phyloP scores from a whole-genome alignment of 495 filamentous ascomycete species.

The Lophiostoma macrostomum region DNA sequence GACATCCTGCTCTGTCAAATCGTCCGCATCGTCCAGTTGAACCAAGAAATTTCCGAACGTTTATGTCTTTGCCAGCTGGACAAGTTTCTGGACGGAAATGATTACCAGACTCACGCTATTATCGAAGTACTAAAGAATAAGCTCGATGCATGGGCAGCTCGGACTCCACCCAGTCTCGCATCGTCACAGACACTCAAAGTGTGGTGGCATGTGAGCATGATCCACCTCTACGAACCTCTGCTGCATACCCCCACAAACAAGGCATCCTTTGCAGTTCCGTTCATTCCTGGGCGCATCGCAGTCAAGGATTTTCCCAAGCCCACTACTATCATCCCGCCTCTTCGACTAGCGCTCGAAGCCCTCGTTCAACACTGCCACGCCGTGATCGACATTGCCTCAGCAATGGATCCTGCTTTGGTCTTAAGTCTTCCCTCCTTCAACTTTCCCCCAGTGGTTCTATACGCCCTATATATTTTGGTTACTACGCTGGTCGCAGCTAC shows the following conservation, averaged over 20 bases:
- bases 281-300: slow-evolving; percentile 2
- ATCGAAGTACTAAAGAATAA: slow-evolving; percentile 3
- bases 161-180: neutral
- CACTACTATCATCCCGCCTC: neutral
- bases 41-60: neutral
- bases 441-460: neutral
- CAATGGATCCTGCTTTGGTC: slow-evolving; percentile 1
- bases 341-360: neutral
- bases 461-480: slow-evolving; percentile 1
- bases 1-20: slow-evolving; percentile 2
- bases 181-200: slow-evolving; percentile 7
- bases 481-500: neutral
- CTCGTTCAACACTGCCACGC: slow-evolving; percentile 3
- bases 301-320: slow-evolving; percentile 6
- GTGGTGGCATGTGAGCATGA: neutral
- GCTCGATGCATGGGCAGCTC: slow-evolving; percentile 4
- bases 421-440: neutral
- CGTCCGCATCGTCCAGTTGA: slow-evolving; percentile 2
- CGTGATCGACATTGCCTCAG: neutral
- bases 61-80: neutral
- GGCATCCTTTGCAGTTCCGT: neutral
- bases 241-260: slow-evolving; percentile 2
- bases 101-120: neutral
- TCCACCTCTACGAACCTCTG: neutral
- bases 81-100: neutral